A percentile compares a stretch with the other conserved stretches of the same genome.
phyloP scores from a whole-genome alignment of 805 yeast genomes.

The Starmerella scarabaei region DNA sequence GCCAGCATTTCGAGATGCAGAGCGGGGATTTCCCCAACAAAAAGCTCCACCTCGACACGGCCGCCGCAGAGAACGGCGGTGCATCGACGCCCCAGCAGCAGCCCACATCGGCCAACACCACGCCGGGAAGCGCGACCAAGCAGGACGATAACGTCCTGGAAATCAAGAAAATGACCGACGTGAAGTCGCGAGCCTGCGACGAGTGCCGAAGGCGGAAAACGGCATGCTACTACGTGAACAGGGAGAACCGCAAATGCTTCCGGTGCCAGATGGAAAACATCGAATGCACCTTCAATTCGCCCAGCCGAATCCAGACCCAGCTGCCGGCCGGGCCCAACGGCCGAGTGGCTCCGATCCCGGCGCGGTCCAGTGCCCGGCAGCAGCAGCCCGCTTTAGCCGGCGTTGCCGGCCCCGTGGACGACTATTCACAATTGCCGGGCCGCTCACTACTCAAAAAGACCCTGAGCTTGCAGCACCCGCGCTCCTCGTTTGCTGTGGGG shows the following conservation, averaged over 20 bases:
- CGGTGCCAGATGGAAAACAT: constrained; percentile 65
- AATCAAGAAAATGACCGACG: constrained; percentile 19
- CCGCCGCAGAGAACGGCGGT: no score
- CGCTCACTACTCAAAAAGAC: constrained; percentile 56
- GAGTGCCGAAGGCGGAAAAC: constrained; percentile 71
- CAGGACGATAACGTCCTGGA: constrained; percentile 5
- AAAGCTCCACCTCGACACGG: no score
- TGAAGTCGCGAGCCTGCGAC: constrained; percentile 51
- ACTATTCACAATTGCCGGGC: constrained; percentile 50
- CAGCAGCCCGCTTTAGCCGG: constrained; percentile 5
- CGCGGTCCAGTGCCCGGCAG: constrained; percentile 2
- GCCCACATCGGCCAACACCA: not conserved
- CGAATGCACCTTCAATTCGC: constrained; percentile 49
- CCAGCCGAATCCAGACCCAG: constrained; percentile 32
- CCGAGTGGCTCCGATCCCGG: constrained; percentile 9
- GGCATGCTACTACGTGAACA: constrained; percentile 55
- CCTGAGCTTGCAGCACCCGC: constrained; percentile 68
- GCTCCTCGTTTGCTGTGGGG: constrained; percentile 82
- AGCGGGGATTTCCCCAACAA: not conserved
- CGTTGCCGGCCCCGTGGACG: constrained; percentile 41
- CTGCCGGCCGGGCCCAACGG: not conserved
- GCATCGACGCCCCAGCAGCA: not conserved
- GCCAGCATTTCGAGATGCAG: no score
- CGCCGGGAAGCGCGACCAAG: not conserved
- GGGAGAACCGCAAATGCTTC: constrained; percentile 41